Base-by-base conservation (phyloP, 2,329 filamentous ascomycete genomes). In the Samsoniella hepiali region DNA sequence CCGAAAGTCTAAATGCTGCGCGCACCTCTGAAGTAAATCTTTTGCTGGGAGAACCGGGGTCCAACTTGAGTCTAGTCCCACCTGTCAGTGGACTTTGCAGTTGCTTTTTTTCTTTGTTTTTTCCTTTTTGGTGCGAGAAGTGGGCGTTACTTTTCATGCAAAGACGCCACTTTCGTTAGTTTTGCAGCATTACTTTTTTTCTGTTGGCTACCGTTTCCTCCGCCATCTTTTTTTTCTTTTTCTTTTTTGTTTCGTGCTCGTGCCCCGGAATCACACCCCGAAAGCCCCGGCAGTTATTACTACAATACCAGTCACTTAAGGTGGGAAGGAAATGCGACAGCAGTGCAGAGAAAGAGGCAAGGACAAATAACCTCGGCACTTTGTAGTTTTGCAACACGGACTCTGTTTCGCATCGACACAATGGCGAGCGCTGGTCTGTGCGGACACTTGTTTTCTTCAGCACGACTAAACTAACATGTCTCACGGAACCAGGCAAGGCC, bases 61-160 rank as follows among this genome's bases (percentile, higher is more conserved):
- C 22, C 22, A 22, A 9, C 9, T 45, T 45, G 22, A 45, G 31
- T 22, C 17, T 31, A 51, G 49, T 29, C 29, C 31, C 27, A 22
- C 22, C 22, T 40, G 54, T 29, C 38, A 17, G 38, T 56, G 38
- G 34, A 17, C 22, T 31, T 13, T 13, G 7, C 36, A 55, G 22
- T 57, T 57, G 29, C 40, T 57, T 57, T 45, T 44, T 57, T 13
- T 44, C 11, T 22, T 56, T 13, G 31, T 56, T 44, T 22, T 22
- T 22, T 22, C 22, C 22, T 22, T 22, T 22, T 22, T 22, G 22
- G 22, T 22, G 22, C 22, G 22, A 40, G 7, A 44, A 32, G 40
- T 27, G 40, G 54, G 40, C 54, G 45, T 22, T 8, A n/a, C 15
- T 57, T 42, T 57, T 45, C 54, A 45, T 57, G 54, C 54, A 57